Conservation (phyloP, 78 protist species). For the Dictyostelium citrinum region DNA sequence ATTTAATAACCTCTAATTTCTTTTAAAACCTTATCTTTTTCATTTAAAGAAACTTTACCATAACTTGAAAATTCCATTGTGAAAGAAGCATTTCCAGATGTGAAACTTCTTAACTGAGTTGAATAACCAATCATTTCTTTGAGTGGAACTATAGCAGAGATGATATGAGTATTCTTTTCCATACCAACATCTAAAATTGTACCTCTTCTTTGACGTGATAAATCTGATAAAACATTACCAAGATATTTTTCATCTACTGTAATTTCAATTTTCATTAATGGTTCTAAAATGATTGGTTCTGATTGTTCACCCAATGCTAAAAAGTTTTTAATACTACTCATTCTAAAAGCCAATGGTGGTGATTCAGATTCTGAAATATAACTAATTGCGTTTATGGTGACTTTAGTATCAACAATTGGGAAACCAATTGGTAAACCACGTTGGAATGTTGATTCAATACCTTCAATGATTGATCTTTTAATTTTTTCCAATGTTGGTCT, state of each 20-base stretch:
- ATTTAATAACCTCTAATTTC: conserved; percentile 55
- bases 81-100: conserved; percentile 74
- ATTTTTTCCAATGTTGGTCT: background rate
- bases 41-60: conserved; percentile 10
- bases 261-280: conserved; percentile 70
- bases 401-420: conserved; percentile 29
- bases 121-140: conserved; percentile 80
- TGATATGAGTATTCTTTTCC: conserved; percentile 47
- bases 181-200: conserved; percentile 49
- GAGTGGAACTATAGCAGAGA: conserved; percentile 55
- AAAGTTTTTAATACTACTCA: background rate
- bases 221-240: conserved; percentile 74
- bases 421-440: conserved; percentile 73
- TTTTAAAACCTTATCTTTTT: conserved; percentile 33
- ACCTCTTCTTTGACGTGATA: conserved; percentile 58
- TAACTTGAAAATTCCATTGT: conserved; percentile 65
- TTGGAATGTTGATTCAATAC: conserved; percentile 27
- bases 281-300: conserved; percentile 37
- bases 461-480: conserved; percentile 29
- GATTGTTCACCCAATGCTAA: background rate
- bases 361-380: conserved; percentile 34
- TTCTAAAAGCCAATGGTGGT: conserved; percentile 52
- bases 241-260: conserved; percentile 53
- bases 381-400: background rate
- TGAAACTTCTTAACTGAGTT: conserved; percentile 39